phyloP scores from a whole-genome alignment of 2,329 filamentous ascomycete species.

The Aspergillus brasiliensis region DNA sequence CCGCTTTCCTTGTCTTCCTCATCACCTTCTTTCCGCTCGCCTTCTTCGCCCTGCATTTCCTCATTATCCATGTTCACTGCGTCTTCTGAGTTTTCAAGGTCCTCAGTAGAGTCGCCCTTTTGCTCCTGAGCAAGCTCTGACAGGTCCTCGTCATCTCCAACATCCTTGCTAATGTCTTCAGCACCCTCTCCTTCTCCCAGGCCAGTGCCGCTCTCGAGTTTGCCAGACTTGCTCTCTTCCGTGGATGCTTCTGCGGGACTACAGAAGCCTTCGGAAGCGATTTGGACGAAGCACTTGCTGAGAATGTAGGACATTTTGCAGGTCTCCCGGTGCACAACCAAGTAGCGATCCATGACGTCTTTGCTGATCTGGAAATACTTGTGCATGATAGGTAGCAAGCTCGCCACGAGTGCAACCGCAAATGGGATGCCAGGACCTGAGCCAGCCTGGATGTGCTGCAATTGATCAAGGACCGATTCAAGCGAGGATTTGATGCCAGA shows the following conservation, averaged over 20 bases:
- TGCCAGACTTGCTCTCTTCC: constrained; percentile 69
- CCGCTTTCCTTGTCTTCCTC: constrained; percentile 61
- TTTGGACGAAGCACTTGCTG: constrained; percentile 73
- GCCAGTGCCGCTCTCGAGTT: constrained; percentile 87
- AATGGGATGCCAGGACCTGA: constrained; percentile 46
- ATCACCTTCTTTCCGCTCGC: constrained; percentile 54
- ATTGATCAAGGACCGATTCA: constrained; percentile 46
- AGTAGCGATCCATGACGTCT: constrained; percentile 60
- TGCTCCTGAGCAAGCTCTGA: constrained; percentile 84
- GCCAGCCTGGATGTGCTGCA: constrained; percentile 50
- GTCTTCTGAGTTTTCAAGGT: constrained; percentile 50
- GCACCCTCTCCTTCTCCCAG: constrained; percentile 93
- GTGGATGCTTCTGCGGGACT: constrained; percentile 80
- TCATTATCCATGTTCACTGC: constrained; percentile 69
- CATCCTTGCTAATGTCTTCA: constrained; percentile 97
- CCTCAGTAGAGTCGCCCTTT: constrained; percentile 54
- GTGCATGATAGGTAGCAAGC: constrained; percentile 69
- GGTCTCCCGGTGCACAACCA: constrained; percentile 67
- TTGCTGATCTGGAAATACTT: constrained; percentile 69
- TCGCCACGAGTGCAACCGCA: constrained; percentile 61
- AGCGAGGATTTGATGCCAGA: constrained; percentile 55
- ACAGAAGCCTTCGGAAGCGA: constrained; percentile 87
- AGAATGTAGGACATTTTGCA: constrained; percentile 76
- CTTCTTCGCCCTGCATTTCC: constrained; percentile 84
- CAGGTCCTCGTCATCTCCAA: constrained; percentile 89